Percentiles rank a stretch among this genome's conserved stretches.
Evolutionary conservation across 2,329 filamentous ascomycete genomes (phyloP).

Genomic region (Aspergillus sp.): DNA sequence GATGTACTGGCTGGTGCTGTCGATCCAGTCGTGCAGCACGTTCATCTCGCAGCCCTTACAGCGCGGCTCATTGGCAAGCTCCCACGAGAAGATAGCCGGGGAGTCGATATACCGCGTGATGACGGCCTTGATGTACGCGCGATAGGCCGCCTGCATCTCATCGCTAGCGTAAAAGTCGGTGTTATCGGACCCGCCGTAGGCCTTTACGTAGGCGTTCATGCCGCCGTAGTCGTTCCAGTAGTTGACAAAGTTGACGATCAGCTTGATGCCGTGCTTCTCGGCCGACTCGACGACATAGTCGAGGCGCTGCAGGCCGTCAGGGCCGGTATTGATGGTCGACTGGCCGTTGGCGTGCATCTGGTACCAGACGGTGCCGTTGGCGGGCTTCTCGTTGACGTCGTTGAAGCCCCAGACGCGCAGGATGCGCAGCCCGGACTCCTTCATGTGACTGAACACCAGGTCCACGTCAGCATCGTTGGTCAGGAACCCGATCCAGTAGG

Average conservation of each 20-base stretch:
- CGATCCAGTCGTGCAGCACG: slow-evolving; percentile 60
- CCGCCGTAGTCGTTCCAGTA: slow-evolving; percentile 69
- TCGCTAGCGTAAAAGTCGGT: slow-evolving; percentile 58
- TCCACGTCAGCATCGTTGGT: slow-evolving; percentile 50
- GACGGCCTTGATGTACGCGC: slow-evolving; percentile 53
- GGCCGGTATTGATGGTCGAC: slow-evolving; percentile 60
- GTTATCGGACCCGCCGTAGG: slow-evolving; percentile 50
- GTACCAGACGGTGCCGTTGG: slow-evolving; percentile 45
- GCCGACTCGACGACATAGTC: slow-evolving; percentile 63
- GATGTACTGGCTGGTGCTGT: slow-evolving; percentile 57
- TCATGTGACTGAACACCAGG: slow-evolving; percentile 30
- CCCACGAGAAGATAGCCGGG: slow-evolving; percentile 13
- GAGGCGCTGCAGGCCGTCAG: slow-evolving; percentile 61
- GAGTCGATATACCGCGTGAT: slow-evolving; percentile 12
- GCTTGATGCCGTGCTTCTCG: slow-evolving; percentile 58
- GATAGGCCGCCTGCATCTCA: slow-evolving; percentile 57
- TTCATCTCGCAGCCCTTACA: slow-evolving; percentile 59
- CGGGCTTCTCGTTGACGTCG: slow-evolving; percentile 41
- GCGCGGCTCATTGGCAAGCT: slow-evolving; percentile 50
- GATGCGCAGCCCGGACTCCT: slow-evolving; percentile 47
- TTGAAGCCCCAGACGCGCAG: slow-evolving; percentile 56
- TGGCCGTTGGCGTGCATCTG: slow-evolving; percentile 37
- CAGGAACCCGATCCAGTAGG: slow-evolving; percentile 53
- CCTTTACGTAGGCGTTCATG: slow-evolving; percentile 57
- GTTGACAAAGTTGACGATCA: slow-evolving; percentile 60